These are phyloP conservation scores for Amniculicola lignicola DNA, from an alignment of 495 filamentous ascomycete species.

Conservation along the genomic window DNA sequence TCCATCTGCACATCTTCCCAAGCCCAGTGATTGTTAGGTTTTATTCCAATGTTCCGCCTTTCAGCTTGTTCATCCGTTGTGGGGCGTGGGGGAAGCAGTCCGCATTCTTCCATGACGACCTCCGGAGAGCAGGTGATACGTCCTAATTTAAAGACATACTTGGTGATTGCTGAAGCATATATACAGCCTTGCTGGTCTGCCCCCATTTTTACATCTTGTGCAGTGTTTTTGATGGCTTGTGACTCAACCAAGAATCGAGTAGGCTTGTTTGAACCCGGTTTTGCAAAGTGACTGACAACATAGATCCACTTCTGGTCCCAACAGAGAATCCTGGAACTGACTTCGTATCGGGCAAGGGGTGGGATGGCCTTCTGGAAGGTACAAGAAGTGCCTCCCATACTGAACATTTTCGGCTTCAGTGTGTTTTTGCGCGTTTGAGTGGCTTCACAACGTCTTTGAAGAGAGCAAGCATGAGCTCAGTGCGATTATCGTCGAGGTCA, in stretches of 20 bases:
- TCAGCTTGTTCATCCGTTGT: neutral
- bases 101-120: slow-evolving; percentile 47
- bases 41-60: neutral
- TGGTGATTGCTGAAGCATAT: slow-evolving; percentile 72
- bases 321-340: slow-evolving; percentile 59
- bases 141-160: slow-evolving; percentile 88
- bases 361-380: slow-evolving; percentile 66
- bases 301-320: slow-evolving; percentile 86
- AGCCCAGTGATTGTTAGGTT: slow-evolving; percentile 7
- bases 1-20: slow-evolving; percentile 16
- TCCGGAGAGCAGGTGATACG: slow-evolving; percentile 82
- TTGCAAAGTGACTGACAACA: slow-evolving; percentile 67
- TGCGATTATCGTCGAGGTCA: slow-evolving; percentile 66
- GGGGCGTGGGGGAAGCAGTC: slow-evolving; percentile 1
- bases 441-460: slow-evolving; percentile 53
- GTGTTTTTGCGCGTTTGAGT: slow-evolving; percentile 37
- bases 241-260: slow-evolving; percentile 11
- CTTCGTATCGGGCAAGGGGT: slow-evolving; percentile 61
- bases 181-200: slow-evolving; percentile 38
- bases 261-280: slow-evolving; percentile 41
- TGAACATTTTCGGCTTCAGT: slow-evolving; percentile 42
- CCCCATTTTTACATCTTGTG: slow-evolving; percentile 42
- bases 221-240: slow-evolving; percentile 44
- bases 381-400: slow-evolving; percentile 63
- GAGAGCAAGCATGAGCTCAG: slow-evolving; percentile 57